Percentiles rank a stretch among this genome's conserved stretches.
Conservation (phyloP, 2,329 filamentous ascomycete species). For the Magnaporthiopsis poae region DNA sequence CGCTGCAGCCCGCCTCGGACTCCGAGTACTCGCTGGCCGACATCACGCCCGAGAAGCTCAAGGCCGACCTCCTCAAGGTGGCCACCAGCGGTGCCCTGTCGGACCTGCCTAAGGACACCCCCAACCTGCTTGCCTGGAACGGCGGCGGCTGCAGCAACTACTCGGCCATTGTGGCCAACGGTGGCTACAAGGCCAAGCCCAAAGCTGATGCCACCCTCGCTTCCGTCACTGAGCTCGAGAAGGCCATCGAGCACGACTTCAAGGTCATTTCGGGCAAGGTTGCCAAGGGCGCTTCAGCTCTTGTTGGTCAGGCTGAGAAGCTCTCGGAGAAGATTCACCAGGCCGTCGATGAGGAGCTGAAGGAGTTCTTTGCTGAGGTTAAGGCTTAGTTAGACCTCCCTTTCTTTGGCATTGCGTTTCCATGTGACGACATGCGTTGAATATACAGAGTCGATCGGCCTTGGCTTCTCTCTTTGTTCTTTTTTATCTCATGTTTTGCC, state of each 20-base stretch:
- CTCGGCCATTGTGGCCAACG: slow-evolving; percentile 65
- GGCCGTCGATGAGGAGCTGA: slow-evolving; percentile 51
- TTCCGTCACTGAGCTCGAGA: slow-evolving; percentile 50
- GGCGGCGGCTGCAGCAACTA: slow-evolving; percentile 91
- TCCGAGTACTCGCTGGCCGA: slow-evolving; percentile 83
- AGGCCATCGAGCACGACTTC: slow-evolving; percentile 52
- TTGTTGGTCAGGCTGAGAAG: slow-evolving; percentile 49
- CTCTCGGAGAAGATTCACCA: slow-evolving; percentile 54
- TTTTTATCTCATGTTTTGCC: not conserved
- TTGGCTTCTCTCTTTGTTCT: not conserved
- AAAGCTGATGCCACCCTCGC: slow-evolving; percentile 28
- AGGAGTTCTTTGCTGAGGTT: slow-evolving; percentile 48
- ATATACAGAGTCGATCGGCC: not conserved
- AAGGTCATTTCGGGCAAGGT: slow-evolving; percentile 48
- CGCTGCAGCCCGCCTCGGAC: slow-evolving; percentile 80
- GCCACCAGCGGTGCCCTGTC: slow-evolving; percentile 68
- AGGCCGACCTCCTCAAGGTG: slow-evolving; percentile 75
- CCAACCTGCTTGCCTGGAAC: slow-evolving; percentile 97
- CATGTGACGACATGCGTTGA: not conserved
- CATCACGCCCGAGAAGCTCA: slow-evolving; percentile 88
- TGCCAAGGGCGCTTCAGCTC: slow-evolving; percentile 40
- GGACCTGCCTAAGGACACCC: slow-evolving; percentile 74
- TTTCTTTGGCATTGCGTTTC: not conserved
- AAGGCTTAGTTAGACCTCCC: not conserved
- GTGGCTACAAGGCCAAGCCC: slow-evolving; percentile 54